These are phyloP conservation scores for Aegilops umbellulata DNA, from an alignment of 176 grass and related monocot genomes.

Conservation along the genomic window DNA sequence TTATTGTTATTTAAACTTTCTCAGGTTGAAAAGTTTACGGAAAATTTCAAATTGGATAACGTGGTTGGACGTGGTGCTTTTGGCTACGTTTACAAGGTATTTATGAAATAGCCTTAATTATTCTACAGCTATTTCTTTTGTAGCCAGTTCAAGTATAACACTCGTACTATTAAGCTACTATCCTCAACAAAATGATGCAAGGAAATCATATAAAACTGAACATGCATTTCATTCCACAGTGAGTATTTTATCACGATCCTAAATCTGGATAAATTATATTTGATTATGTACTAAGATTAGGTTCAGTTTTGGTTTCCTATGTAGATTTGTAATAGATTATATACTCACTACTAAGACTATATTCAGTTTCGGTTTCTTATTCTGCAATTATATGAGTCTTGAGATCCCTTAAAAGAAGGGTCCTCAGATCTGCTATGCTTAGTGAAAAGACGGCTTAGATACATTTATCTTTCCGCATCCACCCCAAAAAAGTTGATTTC, in stretches of 20 bases:
- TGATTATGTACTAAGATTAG: neutral
- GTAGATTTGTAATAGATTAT: neutral
- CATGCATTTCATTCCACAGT: neutral
- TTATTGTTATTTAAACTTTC: neutral
- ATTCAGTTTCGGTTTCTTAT: neutral
- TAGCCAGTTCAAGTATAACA: neutral
- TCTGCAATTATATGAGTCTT: neutral
- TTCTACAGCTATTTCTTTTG: neutral
- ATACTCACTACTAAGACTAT: too few species aligned
- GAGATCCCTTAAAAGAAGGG: neutral
- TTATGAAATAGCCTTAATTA: neutral
- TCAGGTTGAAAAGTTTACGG: neutral
- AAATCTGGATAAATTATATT: neutral
- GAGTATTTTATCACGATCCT: neutral
- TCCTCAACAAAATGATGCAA: neutral
- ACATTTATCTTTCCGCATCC: neutral
- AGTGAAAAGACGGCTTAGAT: neutral
- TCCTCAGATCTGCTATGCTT: neutral
- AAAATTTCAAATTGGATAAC: neutral
- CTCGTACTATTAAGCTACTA: neutral
- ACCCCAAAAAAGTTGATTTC: neutral
- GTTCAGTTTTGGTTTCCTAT: neutral
- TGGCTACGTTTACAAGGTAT: constrained; percentile 30
- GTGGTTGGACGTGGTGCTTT: neutral
- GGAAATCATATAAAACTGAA: neutral